Base-by-base conservation (phyloP, 2,329 filamentous ascomycete genomes). In the Fusarium praegraminearum region DNA sequence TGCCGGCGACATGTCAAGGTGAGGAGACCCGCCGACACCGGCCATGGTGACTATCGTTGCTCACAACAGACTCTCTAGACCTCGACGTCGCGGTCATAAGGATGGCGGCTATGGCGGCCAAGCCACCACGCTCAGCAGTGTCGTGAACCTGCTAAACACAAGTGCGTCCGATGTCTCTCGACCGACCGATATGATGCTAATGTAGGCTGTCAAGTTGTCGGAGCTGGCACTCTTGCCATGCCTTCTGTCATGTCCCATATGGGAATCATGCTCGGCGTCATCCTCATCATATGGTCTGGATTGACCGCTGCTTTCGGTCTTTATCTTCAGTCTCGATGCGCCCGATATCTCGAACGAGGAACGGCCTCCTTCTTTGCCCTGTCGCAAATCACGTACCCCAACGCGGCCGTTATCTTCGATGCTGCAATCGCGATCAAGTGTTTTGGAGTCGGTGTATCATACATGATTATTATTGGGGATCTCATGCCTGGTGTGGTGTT, bases 381-480 rank as follows among this genome's bases (percentile, higher is more conserved):
- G 18, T 97, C 94, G 16, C 95, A 99, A 79, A 89, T 99, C 68
- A 98, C 96, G 7, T 99, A 98, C 76, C 96, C 96, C 2, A 97
- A 97, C 78, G 94, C 95, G 4, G 93, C 96, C 11, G 93, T 99
- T 47, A 86, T 98, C 46, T 99, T 99, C 79, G 96, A 99, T 81
- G 90, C 91, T 9, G 96, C 96, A 8, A 99, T 99, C 77, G 94
- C 95, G 15, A 90, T 99, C 77, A 99, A 99, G 79, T 99, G 96
- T 80, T 99, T 99, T 78, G 96, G 96, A 38, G 96, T 99, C 12
- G 96, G 93, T 24, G 93, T 98, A 63, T 98, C 94, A 74, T 99
- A 99, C 81, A 88, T 99, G 75, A 99, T 99, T 76, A 98, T 99
- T 76, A 98, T 99, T 73, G 96, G 96, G 52, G 96, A 99, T 78